phyloP scores from a whole-genome alignment of 2,329 filamentous ascomycete genomes.

The Penicillium fuscoglaucum region DNA sequence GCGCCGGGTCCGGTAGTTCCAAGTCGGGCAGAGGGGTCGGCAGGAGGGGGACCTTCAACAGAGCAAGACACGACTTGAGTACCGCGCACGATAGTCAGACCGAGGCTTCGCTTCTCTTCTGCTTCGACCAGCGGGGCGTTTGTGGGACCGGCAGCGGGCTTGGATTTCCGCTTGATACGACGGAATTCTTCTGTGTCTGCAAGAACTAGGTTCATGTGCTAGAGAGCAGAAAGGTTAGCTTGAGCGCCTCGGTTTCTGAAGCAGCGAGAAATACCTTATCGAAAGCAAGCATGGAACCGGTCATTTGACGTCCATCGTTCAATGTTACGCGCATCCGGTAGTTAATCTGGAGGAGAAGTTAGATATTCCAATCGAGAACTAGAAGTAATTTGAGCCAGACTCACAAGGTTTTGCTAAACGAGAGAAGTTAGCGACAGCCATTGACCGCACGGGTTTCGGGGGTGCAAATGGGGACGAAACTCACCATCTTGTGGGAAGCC shows the following conservation, averaged over 20 bases:
- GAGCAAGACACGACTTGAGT: constrained; percentile 93
- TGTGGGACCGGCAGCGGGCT: constrained; percentile 60
- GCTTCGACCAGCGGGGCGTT: constrained; percentile 72
- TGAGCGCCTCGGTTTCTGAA: constrained; percentile 14
- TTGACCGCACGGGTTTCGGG: constrained; percentile 19
- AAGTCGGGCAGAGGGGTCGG: constrained; percentile 86
- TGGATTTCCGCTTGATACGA: constrained; percentile 82
- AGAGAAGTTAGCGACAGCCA: constrained; percentile 54
- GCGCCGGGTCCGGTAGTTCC: constrained; percentile 70
- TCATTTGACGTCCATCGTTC: constrained; percentile 93
- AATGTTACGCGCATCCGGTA: constrained; percentile 98
- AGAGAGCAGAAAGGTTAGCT: constrained; percentile 10
- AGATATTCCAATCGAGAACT: constrained; percentile 12
- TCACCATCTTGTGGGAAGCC: constrained; percentile 93
- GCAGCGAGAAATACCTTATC: constrained; percentile 70
- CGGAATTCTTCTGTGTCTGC: constrained; percentile 98
- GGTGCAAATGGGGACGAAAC: constrained; percentile 42
- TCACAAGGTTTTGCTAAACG: constrained; percentile 64
- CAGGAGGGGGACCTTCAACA: constrained; percentile 91
- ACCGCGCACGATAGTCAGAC: constrained; percentile 89
- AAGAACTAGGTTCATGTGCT: constrained; percentile 99
- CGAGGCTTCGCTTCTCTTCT: constrained; percentile 97
- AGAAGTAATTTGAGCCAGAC: constrained; percentile 27
- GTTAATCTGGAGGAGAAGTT: constrained; percentile 78
- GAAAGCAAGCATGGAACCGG: constrained; percentile 96